Conservation (phyloP, 805 yeast species). For the Hanseniaspora guilliermondii region DNA sequence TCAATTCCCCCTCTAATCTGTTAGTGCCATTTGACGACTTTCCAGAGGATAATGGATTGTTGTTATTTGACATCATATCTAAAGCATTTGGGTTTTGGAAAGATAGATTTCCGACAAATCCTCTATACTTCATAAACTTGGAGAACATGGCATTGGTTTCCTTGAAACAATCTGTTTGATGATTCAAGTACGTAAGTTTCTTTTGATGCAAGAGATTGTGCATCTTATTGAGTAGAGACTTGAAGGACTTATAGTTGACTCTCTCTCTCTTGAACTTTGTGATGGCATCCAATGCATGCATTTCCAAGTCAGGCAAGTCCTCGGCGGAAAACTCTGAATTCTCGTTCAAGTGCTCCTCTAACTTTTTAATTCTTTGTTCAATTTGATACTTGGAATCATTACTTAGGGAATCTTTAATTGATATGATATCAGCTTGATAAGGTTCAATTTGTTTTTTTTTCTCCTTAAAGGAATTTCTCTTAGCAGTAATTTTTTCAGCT, state of each 20-base stretch:
- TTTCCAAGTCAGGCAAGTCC: constrained; percentile 16
- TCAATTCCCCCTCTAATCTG: not conserved
- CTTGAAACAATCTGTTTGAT: constrained; percentile 8
- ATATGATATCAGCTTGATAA: not conserved
- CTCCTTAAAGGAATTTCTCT: not conserved
- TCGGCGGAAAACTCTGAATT: constrained; percentile 17
- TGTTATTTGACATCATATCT: not conserved
- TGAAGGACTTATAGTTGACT: constrained; percentile 11
- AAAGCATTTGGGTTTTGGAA: constrained; percentile 11
- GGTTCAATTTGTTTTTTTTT: not conserved
- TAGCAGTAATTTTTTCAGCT: not conserved
- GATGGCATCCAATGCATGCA: constrained; percentile 19
- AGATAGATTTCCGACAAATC: constrained; percentile 8
- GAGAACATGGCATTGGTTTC: constrained; percentile 10
- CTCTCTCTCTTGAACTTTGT: constrained; percentile 18
- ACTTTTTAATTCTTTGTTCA: not conserved
- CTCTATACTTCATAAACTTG: constrained; percentile 10
- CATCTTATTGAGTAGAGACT: not conserved
- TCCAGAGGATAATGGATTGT: not conserved
- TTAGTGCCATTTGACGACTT: not conserved
- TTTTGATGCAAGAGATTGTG: constrained; percentile 1
- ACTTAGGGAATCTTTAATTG: not conserved
- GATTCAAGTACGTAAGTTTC: constrained; percentile 5
- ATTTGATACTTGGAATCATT: constrained; percentile 13
- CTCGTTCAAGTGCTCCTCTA: constrained; percentile 13